Conservation (phyloP, 305 asterid species). For the Lippia alba region DNA sequence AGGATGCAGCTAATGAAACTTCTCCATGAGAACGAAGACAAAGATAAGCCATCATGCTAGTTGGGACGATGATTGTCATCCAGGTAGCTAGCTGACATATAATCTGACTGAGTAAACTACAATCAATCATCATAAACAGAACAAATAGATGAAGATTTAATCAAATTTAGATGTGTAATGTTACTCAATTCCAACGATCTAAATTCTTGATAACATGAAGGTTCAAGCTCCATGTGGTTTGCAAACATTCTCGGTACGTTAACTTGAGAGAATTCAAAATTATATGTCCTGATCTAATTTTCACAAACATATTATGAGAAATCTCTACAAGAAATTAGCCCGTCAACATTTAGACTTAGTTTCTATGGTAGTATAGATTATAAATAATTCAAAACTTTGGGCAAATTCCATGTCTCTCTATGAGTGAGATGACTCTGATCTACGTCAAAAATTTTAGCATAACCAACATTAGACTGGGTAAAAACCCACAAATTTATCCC, state of each 20-base stretch:
- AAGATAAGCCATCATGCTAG: conserved; percentile 98
- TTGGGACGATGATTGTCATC: conserved; percentile 96
- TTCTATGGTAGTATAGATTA: too few relatives aligned
- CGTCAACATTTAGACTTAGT: too few relatives aligned
- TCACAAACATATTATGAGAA: neutral
- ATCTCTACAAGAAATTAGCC: too few relatives aligned
- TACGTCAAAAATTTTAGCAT: conserved; percentile 86
- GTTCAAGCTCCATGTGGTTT: conserved; percentile 10
- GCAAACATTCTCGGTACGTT: conserved; percentile 14
- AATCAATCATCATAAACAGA: conserved; percentile 29
- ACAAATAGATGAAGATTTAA: conserved; percentile 3
- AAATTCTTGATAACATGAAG: conserved; percentile 5
- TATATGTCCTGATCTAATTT: neutral
- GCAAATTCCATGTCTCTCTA: conserved; percentile 95
- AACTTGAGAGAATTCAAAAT: neutral
- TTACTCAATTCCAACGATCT: neutral
- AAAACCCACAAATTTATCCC: conserved; percentile 95
- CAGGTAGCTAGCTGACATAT: conserved; percentile 88
- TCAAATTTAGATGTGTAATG: conserved; percentile 7
- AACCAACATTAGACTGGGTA: conserved; percentile 72
- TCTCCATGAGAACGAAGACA: conserved; percentile 98
- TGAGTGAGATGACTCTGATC: conserved; percentile 93
- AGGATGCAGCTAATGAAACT: conserved; percentile 95
- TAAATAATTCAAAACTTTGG: conserved; percentile 14
- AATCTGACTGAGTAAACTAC: conserved; percentile 34